Conservation (phyloP, 2,329 filamentous ascomycete genomes). For the Didymella segeticola region DNA sequence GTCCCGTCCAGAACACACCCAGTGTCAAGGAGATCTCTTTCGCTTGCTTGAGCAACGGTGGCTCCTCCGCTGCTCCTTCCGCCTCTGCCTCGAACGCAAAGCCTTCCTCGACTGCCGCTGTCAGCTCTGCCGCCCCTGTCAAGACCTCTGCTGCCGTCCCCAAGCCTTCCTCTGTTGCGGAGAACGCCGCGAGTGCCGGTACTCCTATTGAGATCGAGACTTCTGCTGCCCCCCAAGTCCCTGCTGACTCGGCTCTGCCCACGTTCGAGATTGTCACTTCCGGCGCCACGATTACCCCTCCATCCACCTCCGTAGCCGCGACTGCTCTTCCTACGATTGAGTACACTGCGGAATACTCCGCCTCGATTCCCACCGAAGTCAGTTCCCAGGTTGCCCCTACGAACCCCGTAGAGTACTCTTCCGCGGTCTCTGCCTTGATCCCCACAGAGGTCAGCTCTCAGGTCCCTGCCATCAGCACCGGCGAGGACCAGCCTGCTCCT, state of each 20-base stretch:
- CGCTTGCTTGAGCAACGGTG: conserved; percentile 54
- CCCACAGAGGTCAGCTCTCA: conserved; percentile 12
- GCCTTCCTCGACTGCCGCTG: conserved; percentile 14
- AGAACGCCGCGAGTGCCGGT: conserved; percentile 11
- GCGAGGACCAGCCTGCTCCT: conserved; percentile 22
- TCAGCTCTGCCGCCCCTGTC: conserved; percentile 15
- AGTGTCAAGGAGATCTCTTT: conserved; percentile 58
- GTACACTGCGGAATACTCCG: background rate
- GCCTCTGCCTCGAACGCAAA: conserved; percentile 4
- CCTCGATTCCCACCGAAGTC: conserved; percentile 7
- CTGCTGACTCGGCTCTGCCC: conserved; percentile 22
- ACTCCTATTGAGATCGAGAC: conserved; percentile 6
- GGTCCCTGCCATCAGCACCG: conserved; percentile 10
- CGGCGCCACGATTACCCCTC: conserved; percentile 27
- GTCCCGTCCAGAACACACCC: conserved; percentile 44
- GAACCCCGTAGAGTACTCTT: background rate
- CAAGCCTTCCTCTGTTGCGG: conserved; percentile 1
- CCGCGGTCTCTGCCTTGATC: background rate
- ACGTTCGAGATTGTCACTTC: conserved; percentile 28
- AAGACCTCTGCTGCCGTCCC: conserved; percentile 13
- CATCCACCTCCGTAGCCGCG: conserved; percentile 13
- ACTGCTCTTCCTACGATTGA: conserved; percentile 1
- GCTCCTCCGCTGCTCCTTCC: conserved; percentile 14
- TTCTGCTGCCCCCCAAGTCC: conserved; percentile 6
- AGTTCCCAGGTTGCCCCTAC: conserved; percentile 6